A percentile compares a stretch with the other conserved stretches of the same genome.
Evolutionary conservation across 306 rosid species (phyloP).

Genomic region (Argentina anserina): DNA sequence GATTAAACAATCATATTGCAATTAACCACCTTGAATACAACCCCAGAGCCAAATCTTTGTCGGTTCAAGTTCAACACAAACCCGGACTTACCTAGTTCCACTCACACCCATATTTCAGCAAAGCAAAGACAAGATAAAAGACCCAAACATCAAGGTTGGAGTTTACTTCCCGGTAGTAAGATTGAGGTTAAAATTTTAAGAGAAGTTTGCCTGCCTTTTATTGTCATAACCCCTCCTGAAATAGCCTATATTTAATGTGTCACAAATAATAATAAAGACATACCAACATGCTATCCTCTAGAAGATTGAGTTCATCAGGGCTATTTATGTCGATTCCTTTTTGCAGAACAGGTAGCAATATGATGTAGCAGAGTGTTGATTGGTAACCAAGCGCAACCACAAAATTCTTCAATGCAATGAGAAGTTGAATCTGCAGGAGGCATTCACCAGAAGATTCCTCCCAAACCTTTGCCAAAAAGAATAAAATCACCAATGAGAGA

Average conservation of each 20-base stretch:
- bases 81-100: neutral
- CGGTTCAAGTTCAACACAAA: neutral
- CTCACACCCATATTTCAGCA: neutral
- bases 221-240: neutral
- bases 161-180: neutral
- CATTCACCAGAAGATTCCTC: conserved; percentile 95
- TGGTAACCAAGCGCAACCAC: conserved; percentile 84
- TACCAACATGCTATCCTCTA: conserved; percentile 97
- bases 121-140: neutral
- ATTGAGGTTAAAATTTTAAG: neutral
- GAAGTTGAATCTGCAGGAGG: conserved; percentile 92
- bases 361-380: conserved; percentile 77
- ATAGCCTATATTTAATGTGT: neutral
- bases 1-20: neutral
- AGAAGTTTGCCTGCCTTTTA: neutral
- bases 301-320: conserved; percentile 88
- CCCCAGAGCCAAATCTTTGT: neutral
- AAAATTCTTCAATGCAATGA: conserved; percentile 81
- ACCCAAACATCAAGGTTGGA: neutral
- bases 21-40: neutral
- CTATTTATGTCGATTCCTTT: conserved; percentile 81
- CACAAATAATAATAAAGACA: conserved; percentile 6
- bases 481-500: conserved; percentile 6
- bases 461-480: conserved; percentile 60
- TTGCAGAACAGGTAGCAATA: conserved; percentile 76